Evolutionary conservation across 2,329 filamentous ascomycete genomes (phyloP), one percentile per base, ranked within the genome.

Genomic region (Cadophora malorum): DNA sequence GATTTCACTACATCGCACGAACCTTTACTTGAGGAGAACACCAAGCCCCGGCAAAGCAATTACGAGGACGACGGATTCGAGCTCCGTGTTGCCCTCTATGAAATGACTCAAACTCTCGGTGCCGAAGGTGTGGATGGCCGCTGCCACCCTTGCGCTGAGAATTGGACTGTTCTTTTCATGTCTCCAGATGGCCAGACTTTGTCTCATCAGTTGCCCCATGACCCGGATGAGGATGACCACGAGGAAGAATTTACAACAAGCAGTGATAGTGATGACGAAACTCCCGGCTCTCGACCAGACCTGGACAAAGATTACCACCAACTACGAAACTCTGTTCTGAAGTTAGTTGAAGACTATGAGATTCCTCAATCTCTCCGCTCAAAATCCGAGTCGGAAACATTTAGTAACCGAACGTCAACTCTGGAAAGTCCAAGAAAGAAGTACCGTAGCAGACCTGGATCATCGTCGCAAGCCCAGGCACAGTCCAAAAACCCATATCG

Each of bases 91-190:
- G 90, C 90, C 4, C 83, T 92, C 63, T 88, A 91, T 65, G 90
- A 93, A 74, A 89, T 94, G 88, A 84, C 82, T 7, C 87, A 91
- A 58, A 84, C 84, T 6, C 80, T 93, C 10, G 90, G 91, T 4
- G 74, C 82, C 7, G 89, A 93, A 16, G 85, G 83, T 14, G 83
- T 90, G 21, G 87, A 89, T 61, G 91, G 91, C 25, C 83, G 87
- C 16, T 90, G 89, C 65, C 91, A 96, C 74, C 93, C 93, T 9
- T 95, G 92, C 70, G 90, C 90, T 1, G 93, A 96, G 79, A 85
- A 90, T 66, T 97, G 93, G 93, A 87, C 91, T 4, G 90, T 96
- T 7, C 81, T 96, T 9, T 95, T 94, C 74, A 87, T 96, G 66
- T 91, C 91, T 0, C 80, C 88, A 0, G 89, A 94, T 77, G 92